These are phyloP conservation scores for Fusarium marasasianum DNA, from an alignment of 2,329 filamentous ascomycete species.

Conservation along the genomic window DNA sequence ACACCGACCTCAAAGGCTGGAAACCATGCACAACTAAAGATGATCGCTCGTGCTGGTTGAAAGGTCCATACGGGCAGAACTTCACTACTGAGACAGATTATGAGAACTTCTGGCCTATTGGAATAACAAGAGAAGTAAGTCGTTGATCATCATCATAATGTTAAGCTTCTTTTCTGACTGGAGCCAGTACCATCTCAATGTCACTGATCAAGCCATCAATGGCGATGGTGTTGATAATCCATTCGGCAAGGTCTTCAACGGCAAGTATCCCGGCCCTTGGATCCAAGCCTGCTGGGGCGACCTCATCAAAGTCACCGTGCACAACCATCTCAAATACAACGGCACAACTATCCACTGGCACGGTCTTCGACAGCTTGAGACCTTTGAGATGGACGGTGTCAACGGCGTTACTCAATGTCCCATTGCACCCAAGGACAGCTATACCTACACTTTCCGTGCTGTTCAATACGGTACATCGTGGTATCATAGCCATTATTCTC, in stretches of 20 bases:
- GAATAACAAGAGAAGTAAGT: neutral
- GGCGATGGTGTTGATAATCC: slow-evolving; percentile 5
- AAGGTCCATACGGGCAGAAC: neutral
- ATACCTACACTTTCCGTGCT: slow-evolving; percentile 23
- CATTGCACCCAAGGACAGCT: neutral
- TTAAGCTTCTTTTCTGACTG: neutral
- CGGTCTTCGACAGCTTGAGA: neutral
- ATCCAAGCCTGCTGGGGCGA: neutral
- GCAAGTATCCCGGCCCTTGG: neutral
- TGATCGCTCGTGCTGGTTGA: slow-evolving; percentile 2
- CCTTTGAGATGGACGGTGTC: neutral
- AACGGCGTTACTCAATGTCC: neutral
- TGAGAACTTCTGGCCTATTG: slow-evolving; percentile 9
- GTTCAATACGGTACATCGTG: slow-evolving; percentile 27
- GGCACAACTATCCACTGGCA: neutral
- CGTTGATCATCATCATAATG: accelerated
- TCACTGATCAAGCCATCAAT: slow-evolving; percentile 7
- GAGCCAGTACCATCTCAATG: neutral
- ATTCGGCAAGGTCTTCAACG: slow-evolving; percentile 5
- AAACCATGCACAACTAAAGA: neutral
- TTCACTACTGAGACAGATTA: neutral
- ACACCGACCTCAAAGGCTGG: slow-evolving; percentile 2
- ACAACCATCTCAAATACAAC: neutral
- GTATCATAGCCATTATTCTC: slow-evolving; percentile 34
- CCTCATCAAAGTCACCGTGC: neutral